These are phyloP conservation scores for Truncatella angustata DNA, from an alignment of 2,329 filamentous ascomycete species.

Conservation along the genomic window DNA sequence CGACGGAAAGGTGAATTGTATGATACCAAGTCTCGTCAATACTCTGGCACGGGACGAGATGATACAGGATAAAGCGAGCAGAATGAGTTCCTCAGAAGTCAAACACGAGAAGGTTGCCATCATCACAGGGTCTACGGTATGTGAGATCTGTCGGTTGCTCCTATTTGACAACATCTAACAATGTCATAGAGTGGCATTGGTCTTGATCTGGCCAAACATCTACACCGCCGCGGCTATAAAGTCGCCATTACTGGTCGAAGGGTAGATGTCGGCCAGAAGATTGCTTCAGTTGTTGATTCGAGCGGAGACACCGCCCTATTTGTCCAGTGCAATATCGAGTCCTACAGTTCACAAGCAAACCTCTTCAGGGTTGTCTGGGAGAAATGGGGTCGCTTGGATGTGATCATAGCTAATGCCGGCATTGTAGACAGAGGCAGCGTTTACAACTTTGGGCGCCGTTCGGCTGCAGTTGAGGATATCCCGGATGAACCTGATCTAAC, in stretches of 20 bases:
- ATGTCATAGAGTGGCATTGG: slow-evolving; percentile 3
- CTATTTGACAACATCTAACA: neutral
- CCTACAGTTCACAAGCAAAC: neutral
- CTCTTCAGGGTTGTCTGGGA: neutral
- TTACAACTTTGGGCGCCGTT: slow-evolving; percentile 3
- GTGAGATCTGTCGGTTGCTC: neutral
- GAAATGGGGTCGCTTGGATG: slow-evolving; percentile 6
- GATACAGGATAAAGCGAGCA: too few relatives aligned
- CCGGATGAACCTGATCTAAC: neutral
- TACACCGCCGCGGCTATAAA: neutral
- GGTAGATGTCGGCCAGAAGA: neutral
- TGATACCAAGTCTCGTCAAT: too few relatives aligned
- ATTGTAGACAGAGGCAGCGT: neutral
- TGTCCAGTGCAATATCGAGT: neutral
- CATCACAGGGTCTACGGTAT: slow-evolving; percentile 6
- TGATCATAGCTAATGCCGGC: slow-evolving; percentile 5
- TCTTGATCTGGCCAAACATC: slow-evolving; percentile 3
- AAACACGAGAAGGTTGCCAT: slow-evolving; percentile 2
- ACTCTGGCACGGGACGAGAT: too few relatives aligned
- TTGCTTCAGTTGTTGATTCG: neutral
- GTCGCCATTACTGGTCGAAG: neutral
- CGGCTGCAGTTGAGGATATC: neutral
- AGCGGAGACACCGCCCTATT: neutral
- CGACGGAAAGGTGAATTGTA: too few relatives aligned
- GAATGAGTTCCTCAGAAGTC: too few relatives aligned